Evolutionary conservation across 768 basidiomycete genomes (phyloP), one percentile per base, ranked within the genome.

Genomic region (Tulasnella sp.): DNA sequence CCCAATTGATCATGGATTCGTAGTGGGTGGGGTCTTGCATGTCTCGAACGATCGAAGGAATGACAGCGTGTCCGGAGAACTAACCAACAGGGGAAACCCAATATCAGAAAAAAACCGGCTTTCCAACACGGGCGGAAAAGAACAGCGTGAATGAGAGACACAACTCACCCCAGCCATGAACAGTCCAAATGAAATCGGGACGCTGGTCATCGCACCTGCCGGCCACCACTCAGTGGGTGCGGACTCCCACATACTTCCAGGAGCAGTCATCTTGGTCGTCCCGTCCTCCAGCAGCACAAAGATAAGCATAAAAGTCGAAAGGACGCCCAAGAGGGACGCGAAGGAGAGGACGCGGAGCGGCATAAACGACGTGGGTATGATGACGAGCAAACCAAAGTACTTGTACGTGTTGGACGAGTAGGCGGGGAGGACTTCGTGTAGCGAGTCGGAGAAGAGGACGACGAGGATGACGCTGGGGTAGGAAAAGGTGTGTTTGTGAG

Each of bases 1-100:
- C 93, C 82, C 89, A 88, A 81, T 95, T 90, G 78, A 93, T 91
- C 89, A 96, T 94, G 72, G 82, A 83, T 82, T 92, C 88, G 82
- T 96, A 98, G 78, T 90, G 86, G 36, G 86, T 85, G 8, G 96
- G 96, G 79, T 95, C 89, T 29, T 83, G 81, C 96, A 98, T 97
- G 82, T 99, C 96, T 80, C 90, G 87, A 4, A 92, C 94, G 19
- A 99, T 83, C 29, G 92, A 93, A 25, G 96, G 96, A 70, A 99
- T 91, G 37, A 96, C 91, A 17, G 94, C 91, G 81, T 99, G 97
- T 1, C 96, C 96, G 2, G 94, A 90, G 80, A 97, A 96, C 89
- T 94, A 37, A 12, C 36, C 34, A 64, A 67, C 25, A 40, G 68
- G 34, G 34, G 9, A 42, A 42, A 8, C 8, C 8, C 42, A 42